Evolutionary conservation across 305 asterid species (phyloP).

Genomic region (Fraxinus ornus): DNA sequence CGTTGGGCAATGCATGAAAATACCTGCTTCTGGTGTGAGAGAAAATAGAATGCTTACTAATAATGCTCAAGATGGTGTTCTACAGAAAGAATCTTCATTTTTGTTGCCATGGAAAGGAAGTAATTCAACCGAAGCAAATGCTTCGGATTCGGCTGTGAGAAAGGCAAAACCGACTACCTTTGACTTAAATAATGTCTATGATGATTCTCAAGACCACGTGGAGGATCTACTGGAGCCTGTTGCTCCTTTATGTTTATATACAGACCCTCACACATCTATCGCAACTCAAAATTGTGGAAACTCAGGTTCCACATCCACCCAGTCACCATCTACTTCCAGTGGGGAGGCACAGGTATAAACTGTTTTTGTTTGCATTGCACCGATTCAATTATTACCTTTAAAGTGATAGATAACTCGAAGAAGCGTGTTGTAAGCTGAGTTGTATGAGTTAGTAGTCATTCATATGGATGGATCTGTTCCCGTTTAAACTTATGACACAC

Average conservation of each 20-base stretch:
- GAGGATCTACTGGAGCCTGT: conserved; percentile 44
- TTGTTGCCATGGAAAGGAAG: conserved; percentile 37
- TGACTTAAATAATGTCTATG: conserved; percentile 81
- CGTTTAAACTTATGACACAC: background rate
- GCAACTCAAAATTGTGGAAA: conserved; percentile 72
- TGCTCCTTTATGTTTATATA: conserved; percentile 48
- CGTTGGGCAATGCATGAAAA: conserved; percentile 34
- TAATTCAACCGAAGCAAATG: conserved; percentile 36
- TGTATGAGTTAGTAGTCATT: background rate
- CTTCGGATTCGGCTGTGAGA: conserved; percentile 34
- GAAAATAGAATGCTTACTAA: conserved; percentile 29
- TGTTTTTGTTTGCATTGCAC: conserved; percentile 12
- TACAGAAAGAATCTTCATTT: conserved; percentile 31
- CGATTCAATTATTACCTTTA: conserved; percentile 5
- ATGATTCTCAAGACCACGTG: conserved; percentile 73
- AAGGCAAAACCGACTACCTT: conserved; percentile 49
- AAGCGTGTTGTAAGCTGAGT: background rate
- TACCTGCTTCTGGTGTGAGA: conserved; percentile 39
- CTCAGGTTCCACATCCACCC: conserved; percentile 70
- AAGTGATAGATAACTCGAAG: background rate
- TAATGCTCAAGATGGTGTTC: conserved; percentile 38
- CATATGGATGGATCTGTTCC: background rate
- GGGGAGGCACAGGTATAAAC: conserved; percentile 78
- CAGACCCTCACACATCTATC: conserved; percentile 58
- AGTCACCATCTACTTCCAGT: conserved; percentile 81